phyloP scores from a whole-genome alignment of 139 green algal species.

The Chlorella sp. region DNA sequence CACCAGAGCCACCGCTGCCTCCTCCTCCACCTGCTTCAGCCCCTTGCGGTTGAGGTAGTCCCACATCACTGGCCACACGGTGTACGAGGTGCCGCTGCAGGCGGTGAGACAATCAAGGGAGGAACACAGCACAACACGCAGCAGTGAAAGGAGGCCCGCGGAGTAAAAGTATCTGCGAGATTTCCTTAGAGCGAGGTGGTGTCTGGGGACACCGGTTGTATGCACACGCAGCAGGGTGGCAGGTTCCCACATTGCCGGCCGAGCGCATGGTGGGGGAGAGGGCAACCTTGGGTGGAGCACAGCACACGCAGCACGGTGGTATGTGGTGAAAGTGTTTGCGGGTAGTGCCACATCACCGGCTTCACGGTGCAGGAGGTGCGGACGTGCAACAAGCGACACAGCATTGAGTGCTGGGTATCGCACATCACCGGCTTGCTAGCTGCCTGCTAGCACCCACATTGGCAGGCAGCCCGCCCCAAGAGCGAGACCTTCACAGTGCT shows the following conservation, averaged over 20 bases:
- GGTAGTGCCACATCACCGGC: no score
- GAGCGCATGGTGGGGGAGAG: no score
- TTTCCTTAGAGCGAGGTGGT: no score
- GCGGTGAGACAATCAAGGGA: background rate
- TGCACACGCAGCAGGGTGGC: no score
- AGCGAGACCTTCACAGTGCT: background rate
- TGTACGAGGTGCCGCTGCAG: constrained; percentile 51
- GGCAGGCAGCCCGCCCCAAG: background rate
- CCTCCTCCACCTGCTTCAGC: constrained; percentile 42
- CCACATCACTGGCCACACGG: constrained; percentile 55
- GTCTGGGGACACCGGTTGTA: no score
- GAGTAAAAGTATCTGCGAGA: no score
- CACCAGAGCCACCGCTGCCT: constrained; percentile 51
- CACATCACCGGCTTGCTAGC: background rate
- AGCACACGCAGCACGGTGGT: no score
- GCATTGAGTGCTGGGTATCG: background rate
- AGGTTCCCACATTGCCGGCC: no score
- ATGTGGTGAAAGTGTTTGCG: no score
- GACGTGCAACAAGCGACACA: background rate
- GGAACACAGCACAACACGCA: background rate
- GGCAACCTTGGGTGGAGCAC: no score
- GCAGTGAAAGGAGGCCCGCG: no score
- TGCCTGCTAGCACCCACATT: background rate
- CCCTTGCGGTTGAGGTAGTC: constrained; percentile 36
- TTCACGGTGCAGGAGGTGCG: background rate